A percentile compares a stretch with the other conserved stretches of the same genome.
phyloP scores from a whole-genome alignment of 2,329 filamentous ascomycete genomes.

The Scytalidium sp. region DNA sequence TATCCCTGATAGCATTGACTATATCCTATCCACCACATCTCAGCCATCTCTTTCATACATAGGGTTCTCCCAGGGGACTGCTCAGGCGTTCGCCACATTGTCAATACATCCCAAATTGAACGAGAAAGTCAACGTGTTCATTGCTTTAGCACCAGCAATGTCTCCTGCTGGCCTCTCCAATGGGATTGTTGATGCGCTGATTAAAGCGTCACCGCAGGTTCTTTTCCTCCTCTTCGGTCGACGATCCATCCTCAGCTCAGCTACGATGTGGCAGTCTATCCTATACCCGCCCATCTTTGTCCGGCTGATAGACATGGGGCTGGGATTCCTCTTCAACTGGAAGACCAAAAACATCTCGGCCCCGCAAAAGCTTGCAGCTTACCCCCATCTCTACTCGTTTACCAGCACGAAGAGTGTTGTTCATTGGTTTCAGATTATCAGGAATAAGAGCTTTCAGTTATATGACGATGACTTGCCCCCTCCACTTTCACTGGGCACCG shows the following conservation, averaged over 20 bases:
- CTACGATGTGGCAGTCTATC: constrained; percentile 96
- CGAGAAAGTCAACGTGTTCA: constrained; percentile 90
- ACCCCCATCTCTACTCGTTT: constrained; percentile 94
- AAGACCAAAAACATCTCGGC: constrained; percentile 76
- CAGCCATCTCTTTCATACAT: constrained; percentile 90
- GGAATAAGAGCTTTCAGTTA: constrained; percentile 96
- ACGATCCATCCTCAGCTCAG: constrained; percentile 84
- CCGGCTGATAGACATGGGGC: constrained; percentile 76
- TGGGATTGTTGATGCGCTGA: constrained; percentile 85
- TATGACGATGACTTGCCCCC: constrained; percentile 92
- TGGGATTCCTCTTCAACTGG: constrained; percentile 89
- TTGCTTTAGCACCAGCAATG: constrained; percentile 95
- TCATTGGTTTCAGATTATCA: constrained; percentile 99
- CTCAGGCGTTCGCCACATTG: constrained; percentile 91
- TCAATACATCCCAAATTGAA: constrained; percentile 92
- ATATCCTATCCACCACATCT: constrained; percentile 80
- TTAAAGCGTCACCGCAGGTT: constrained; percentile 90
- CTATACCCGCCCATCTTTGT: constrained; percentile 94
- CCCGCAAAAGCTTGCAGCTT: constrained; percentile 90
- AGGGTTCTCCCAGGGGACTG: constrained; percentile 95
- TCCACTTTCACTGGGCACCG: constrained; percentile 66
- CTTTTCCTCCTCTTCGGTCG: constrained; percentile 91
- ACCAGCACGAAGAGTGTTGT: constrained; percentile 96
- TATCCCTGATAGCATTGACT: constrained; percentile 90
- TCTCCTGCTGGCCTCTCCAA: constrained; percentile 87